Evolutionary conservation across 129 eudicot genomes (phyloP).

Genomic region (Escallonia rubra): DNA sequence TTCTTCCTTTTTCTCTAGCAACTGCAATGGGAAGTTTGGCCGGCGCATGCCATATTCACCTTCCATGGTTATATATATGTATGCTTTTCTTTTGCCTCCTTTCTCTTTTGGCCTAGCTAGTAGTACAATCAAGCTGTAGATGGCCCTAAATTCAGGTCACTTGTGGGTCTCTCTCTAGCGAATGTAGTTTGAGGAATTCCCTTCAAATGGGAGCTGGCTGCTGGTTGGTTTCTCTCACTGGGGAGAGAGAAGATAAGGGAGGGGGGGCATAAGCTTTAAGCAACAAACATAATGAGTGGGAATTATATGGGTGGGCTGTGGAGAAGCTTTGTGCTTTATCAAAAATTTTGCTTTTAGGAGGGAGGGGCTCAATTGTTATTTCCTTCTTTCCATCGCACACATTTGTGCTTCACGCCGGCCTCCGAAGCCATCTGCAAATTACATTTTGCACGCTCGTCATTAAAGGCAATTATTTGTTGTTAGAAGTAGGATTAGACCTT

Average conservation of each 20-base stretch:
- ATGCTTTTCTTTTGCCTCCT: conserved; percentile 1
- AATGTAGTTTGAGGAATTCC: conserved; percentile 1
- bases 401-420: too few relatives aligned
- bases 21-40: conserved; percentile 38
- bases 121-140: conserved; percentile 5
- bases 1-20: conserved; percentile 27
- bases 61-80: conserved; percentile 24
- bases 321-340: conserved; percentile 15
- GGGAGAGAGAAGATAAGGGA: conserved; percentile 15
- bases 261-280: conserved; percentile 42
- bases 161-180: conserved; percentile 34
- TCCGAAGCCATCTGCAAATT: too few relatives aligned
- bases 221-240: conserved; percentile 8
- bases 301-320: conserved; percentile 52
- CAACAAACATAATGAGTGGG: conserved; percentile 71
- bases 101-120: not conserved
- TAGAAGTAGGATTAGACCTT: too few relatives aligned
- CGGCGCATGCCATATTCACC: conserved; percentile 19
- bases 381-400: not conserved
- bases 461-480: too few relatives aligned
- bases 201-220: conserved; percentile 11
- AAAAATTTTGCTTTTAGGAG: conserved; percentile 4
- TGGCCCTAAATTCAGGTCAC: conserved; percentile 16
- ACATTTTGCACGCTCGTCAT: too few relatives aligned
- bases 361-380: not conserved